Evolutionary conservation across 768 basidiomycete genomes (phyloP).

Genomic region (Agaricus bisporus): DNA sequence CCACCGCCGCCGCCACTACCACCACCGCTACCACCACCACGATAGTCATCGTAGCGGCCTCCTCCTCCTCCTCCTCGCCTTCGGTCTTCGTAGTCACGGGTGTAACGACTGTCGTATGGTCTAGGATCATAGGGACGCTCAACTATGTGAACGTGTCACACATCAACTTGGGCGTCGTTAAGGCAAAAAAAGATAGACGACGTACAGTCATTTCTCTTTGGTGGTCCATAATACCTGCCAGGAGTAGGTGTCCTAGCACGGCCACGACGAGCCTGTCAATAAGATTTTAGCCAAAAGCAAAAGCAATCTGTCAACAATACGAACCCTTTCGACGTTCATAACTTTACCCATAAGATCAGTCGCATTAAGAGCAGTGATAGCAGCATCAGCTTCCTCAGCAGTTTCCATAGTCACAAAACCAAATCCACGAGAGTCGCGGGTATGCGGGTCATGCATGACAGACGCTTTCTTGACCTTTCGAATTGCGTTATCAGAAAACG

Average conservation of each 20-base stretch:
- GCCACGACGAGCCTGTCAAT: conserved; percentile 72
- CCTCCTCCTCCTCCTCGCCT: conserved; percentile 42
- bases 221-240: conserved; percentile 90
- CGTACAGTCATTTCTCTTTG: conserved; percentile 69
- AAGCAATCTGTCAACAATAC: conserved; percentile 4
- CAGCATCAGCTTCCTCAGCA: conserved; percentile 86
- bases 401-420: conserved; percentile 79
- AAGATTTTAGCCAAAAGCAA: conserved; percentile 1
- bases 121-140: conserved; percentile 90
- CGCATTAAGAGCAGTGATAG: conserved; percentile 75
- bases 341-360: conserved; percentile 86
- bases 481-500: background rate
- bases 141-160: conserved; percentile 30
- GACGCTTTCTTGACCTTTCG: conserved; percentile 67
- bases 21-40: conserved; percentile 28
- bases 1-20: conserved; percentile 17
- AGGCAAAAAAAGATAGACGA: conserved; percentile 9
- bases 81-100: conserved; percentile 56
- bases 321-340: conserved; percentile 84
- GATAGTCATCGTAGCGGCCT: conserved; percentile 40
- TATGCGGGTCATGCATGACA: conserved; percentile 69
- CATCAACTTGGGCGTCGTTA: conserved; percentile 8
- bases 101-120: conserved; percentile 86
- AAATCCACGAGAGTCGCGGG: conserved; percentile 59
- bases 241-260: conserved; percentile 91